phyloP scores from a whole-genome alignment of 495 filamentous ascomycete genomes.

The Penicillium bovifimosum region DNA sequence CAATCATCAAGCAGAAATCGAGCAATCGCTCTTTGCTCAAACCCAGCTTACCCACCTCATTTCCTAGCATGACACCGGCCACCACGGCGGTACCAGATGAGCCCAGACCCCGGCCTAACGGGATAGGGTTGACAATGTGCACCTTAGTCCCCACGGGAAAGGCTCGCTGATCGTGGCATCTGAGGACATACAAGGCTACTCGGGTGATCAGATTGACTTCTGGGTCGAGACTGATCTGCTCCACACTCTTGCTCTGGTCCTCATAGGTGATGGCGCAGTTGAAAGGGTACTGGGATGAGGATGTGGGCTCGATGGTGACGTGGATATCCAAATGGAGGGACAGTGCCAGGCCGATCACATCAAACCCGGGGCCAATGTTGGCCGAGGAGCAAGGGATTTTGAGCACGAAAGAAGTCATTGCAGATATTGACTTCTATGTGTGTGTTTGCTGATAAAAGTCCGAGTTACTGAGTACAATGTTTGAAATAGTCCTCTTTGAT shows the following conservation, averaged over 20 bases:
- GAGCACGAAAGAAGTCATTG: slow-evolving; percentile 53
- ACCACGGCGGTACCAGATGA: slow-evolving; percentile 93
- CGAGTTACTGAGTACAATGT: background rate
- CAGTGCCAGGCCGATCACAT: slow-evolving; percentile 91
- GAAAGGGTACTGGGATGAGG: slow-evolving; percentile 53
- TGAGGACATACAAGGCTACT: slow-evolving; percentile 84
- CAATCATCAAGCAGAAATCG: slow-evolving; percentile 94
- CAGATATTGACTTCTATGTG: background rate
- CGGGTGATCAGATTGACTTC: slow-evolving; percentile 86
- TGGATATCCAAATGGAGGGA: slow-evolving; percentile 83
- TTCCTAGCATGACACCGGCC: slow-evolving; percentile 84
- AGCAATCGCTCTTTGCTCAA: slow-evolving; percentile 78
- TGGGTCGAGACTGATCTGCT: slow-evolving; percentile 69
- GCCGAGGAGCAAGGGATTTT: slow-evolving; percentile 82
- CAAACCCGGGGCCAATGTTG: slow-evolving; percentile 95
- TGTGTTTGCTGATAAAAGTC: background rate
- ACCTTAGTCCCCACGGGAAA: slow-evolving; percentile 86
- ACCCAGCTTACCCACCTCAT: slow-evolving; percentile 76
- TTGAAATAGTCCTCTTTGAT: background rate
- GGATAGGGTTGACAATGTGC: slow-evolving; percentile 90
- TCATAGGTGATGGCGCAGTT: slow-evolving; percentile 91
- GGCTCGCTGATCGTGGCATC: slow-evolving; percentile 74
- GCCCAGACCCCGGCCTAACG: slow-evolving; percentile 81
- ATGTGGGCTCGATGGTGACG: slow-evolving; percentile 59
- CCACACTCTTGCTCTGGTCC: slow-evolving; percentile 66